Evolutionary conservation across 768 basidiomycete genomes (phyloP), one percentile per base, ranked within the genome.

Genomic region (Phlebiopsis gigantea): DNA sequence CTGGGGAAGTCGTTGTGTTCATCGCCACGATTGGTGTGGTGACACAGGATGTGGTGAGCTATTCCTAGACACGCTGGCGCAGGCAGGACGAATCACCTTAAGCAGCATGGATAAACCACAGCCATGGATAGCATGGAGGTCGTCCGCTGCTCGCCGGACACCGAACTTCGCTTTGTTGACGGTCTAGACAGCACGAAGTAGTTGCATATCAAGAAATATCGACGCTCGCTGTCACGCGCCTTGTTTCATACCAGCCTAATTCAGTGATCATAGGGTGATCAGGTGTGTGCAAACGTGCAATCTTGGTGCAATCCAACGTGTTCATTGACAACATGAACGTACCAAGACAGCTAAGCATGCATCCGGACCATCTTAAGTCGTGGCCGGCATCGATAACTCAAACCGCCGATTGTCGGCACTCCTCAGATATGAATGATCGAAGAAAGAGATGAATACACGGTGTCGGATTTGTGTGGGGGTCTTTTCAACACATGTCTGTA

Each of bases 1-100:
- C n/a, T n/a, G n/a, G n/a, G n/a, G 34, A 24, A n/a, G 47, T 56
- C 46, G 22, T 47, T 42, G 48, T 46, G 22, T 42, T 56, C 55
- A 56, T 50, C 48, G 55, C 55, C 46, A 49, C 47, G 41, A 39
- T 15, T 15, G 28, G 26, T 15, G 47, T 39, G 34, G 31, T 6
- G 31, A 34, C 47, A 30, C 46, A 22, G 46, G 24, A 25, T 46
- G 14, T 22, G 22, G 46, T 9, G 47, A 48, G 29, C 26, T 29
- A n/a, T 48, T 29, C 26, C 25, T n/a, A n/a, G 47, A 29, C 25
- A 26, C 21, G 28, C 28, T 5, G 21, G 17, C 7, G 10, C 17
- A 5, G 26, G 28, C 12, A 39, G 31, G 50, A 39, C 50, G 10
- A 22, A 51, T 19, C 10, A 24, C 50, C 17, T 39, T 39, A 51